A percentile compares a stretch with the other conserved stretches of the same genome.
These are phyloP conservation scores for Daldinia sp. DNA, from an alignment of 2,329 filamentous ascomycete species.

Conservation along the genomic window DNA sequence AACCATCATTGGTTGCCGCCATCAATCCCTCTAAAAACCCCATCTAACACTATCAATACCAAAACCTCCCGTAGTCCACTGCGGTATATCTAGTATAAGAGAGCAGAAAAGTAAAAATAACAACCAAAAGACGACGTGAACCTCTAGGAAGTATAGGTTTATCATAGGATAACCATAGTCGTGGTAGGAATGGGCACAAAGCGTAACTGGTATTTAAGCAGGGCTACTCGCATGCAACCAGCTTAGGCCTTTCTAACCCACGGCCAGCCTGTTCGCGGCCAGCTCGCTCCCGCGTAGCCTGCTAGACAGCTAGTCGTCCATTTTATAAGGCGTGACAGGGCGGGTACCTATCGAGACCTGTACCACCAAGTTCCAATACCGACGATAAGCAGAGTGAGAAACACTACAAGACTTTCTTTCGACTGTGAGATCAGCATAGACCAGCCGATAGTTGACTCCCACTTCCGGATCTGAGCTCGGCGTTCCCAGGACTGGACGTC, in stretches of 20 bases:
- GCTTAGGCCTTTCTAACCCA: conserved; percentile 10
- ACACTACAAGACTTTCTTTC: conserved; percentile 60
- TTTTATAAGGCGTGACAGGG: conserved; percentile 17
- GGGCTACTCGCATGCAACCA: not conserved
- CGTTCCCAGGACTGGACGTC: conserved; percentile 68
- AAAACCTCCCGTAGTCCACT: not conserved
- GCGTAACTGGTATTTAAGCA: not conserved
- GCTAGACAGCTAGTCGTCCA: conserved; percentile 6
- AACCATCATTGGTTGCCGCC: conserved; percentile 9
- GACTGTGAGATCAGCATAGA: conserved; percentile 68
- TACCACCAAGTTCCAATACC: conserved; percentile 62
- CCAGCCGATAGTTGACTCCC: conserved; percentile 61
- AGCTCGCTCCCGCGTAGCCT: not conserved
- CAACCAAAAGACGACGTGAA: not conserved
- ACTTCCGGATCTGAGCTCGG: conserved; percentile 53
- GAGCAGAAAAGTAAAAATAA: not conserved
- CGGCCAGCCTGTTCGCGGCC: conserved; percentile 1
- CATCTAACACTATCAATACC: not conserved
- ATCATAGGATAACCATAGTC: not conserved
- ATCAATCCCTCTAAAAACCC: not conserved
- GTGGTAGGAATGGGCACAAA: not conserved
- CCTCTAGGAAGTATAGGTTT: not conserved
- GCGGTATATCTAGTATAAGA: not conserved
- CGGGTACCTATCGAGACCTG: conserved; percentile 45
- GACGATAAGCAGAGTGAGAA: conserved; percentile 59